Base-by-base conservation (phyloP, 371 early-diverging fungal species). In the Encephalitozoon cuniculi region DNA sequence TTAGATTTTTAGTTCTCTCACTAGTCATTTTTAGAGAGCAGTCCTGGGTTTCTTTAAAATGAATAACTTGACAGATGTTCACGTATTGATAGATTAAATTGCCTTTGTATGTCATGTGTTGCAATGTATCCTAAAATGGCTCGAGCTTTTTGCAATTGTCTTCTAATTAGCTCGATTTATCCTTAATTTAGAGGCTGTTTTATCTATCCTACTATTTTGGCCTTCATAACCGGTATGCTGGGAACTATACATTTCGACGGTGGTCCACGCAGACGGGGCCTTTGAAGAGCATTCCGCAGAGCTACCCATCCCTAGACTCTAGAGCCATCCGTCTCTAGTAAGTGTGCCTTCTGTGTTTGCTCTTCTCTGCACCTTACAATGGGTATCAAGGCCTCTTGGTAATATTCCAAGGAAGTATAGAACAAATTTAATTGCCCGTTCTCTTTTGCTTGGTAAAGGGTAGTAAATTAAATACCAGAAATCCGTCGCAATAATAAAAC, bases 401-500 rank as follows among this genome's bases (percentile, higher is more conserved):
- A n/a, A n/a, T n/a, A n/a, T n/a, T n/a, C n/a, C n/a, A n/a, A 7
- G 21, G 21, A 46, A 46, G 7, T 21, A 46, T 46, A 9, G 49
- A 46, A 46, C 49, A 46, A 46, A 18, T 46, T 46, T 46, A 46
- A 46, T 46, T 46, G 49, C 18, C n/a, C 43, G 68, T 75, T 64
- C 81, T 78, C 40, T 78, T 79, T 71, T 86, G 86, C 59, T 83
- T 82, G n/a, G 86, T 86, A 49, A 68, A 79, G 53, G 86, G 86
- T 5, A 86, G 66, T 39, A 84, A 68, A 76, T 83, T 77, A 55
- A 82, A 82, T 25, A 68, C 73, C 15, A 63, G 40, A 15, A 69
- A 66, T 28, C 30, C 51, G 74, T 84, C 84, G 41, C 77, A 79
- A 44, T 71, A 75, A 66, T 64, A 96, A 87, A 91, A 97, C 3